Evolutionary conservation across 2,329 filamentous ascomycete genomes (phyloP).

Genomic region (Colletotrichum lupini): DNA sequence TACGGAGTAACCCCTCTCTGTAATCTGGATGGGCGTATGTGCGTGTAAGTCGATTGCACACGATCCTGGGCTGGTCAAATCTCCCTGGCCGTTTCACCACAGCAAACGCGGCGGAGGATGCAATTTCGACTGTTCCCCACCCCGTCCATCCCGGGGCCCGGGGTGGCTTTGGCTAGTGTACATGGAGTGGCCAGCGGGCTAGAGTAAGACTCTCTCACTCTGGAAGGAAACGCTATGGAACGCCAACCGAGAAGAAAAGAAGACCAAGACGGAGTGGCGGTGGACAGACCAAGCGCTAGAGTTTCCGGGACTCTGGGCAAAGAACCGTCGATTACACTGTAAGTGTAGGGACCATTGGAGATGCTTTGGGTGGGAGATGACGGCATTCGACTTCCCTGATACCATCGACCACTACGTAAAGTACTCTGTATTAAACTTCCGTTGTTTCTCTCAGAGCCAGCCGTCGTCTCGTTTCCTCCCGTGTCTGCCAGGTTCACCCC

Average conservation of each 20-base stretch:
- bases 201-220: background rate
- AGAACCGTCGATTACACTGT: background rate
- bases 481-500: too few species aligned
- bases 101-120: constrained; percentile 28
- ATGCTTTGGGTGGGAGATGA: background rate
- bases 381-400: background rate
- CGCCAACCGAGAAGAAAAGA: constrained; percentile 9
- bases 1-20: background rate
- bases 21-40: background rate
- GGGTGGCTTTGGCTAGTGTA: constrained; percentile 1
- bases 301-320: background rate
- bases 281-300: background rate
- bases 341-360: background rate
- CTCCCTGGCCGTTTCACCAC: constrained; percentile 34
- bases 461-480: constrained; percentile 12
- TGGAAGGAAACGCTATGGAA: background rate
- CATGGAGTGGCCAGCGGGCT: too few species aligned
- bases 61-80: constrained; percentile 31
- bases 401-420: background rate
- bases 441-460: constrained; percentile 5
- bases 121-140: constrained; percentile 32
- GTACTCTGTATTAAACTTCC: constrained; percentile 4
- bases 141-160: constrained; percentile 1
- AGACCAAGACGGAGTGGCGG: background rate
- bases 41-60: constrained; percentile 21